Percentiles rank a stretch among this genome's conserved stretches.
Evolutionary conservation across 116 monocot genomes (phyloP).

Genomic region (Dioscorea cayenensis): DNA sequence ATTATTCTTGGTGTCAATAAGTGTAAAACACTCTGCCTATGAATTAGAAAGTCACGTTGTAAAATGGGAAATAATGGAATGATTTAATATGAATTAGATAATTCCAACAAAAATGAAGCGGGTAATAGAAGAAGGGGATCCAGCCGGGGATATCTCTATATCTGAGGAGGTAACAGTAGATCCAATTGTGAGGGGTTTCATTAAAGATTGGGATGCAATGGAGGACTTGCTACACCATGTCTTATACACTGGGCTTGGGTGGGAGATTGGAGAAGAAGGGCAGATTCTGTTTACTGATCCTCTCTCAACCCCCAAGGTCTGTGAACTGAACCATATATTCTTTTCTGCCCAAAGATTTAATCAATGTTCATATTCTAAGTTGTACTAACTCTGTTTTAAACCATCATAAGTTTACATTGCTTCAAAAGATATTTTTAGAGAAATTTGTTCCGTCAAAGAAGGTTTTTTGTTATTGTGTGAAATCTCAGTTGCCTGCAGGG

Average conservation of each 20-base stretch:
- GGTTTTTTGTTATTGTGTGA: too few relatives aligned
- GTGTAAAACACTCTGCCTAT: too few relatives aligned
- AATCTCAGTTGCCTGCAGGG: too few relatives aligned
- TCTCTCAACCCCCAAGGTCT: slow-evolving; percentile 89
- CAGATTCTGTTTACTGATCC: slow-evolving; percentile 94
- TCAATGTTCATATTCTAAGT: background rate
- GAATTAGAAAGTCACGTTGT: too few relatives aligned
- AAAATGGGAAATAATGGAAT: background rate
- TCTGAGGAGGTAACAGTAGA: slow-evolving; percentile 56
- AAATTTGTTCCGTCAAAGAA: too few relatives aligned
- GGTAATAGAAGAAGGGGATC: slow-evolving; percentile 52
- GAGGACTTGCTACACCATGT: slow-evolving; percentile 85
- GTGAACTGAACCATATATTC: background rate
- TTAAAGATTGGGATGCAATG: slow-evolving; percentile 94
- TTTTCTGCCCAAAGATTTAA: background rate
- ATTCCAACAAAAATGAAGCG: slow-evolving; percentile 93
- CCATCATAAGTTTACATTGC: too few relatives aligned
- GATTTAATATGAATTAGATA: slow-evolving; percentile 32
- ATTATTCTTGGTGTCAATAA: too few relatives aligned
- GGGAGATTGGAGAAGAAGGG: slow-evolving; percentile 97
- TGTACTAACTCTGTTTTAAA: background rate
- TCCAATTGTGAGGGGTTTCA: slow-evolving; percentile 82
- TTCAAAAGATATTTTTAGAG: too few relatives aligned
- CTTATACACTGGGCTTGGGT: slow-evolving; percentile 74
- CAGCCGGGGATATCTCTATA: slow-evolving; percentile 23